Evolutionary conservation across 2,329 filamentous ascomycete species (phyloP).

Genomic region (Plenodomus lindquistii): DNA sequence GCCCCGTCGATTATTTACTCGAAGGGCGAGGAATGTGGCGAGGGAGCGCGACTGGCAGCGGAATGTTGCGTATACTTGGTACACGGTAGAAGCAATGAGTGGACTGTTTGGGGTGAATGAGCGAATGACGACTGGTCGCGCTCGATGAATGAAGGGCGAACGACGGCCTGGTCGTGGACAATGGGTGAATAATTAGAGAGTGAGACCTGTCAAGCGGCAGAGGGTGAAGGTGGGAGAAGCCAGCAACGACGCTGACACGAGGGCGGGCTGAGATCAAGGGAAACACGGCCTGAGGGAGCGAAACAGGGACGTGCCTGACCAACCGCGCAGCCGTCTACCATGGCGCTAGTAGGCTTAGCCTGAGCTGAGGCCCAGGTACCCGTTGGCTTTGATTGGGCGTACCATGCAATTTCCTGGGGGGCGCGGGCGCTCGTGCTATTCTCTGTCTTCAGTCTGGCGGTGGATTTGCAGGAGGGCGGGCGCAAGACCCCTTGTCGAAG

Average conservation of each 20-base stretch:
- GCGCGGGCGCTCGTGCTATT: constrained; percentile 28
- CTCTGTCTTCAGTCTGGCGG: constrained; percentile 15
- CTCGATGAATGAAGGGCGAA: constrained; percentile 44
- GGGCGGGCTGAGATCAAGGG: constrained; percentile 14
- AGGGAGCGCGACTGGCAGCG: constrained; percentile 16
- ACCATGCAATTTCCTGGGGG: constrained; percentile 31
- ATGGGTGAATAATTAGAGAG: constrained; percentile 18
- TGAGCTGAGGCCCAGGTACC: constrained; percentile 32
- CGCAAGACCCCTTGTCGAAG: constrained; percentile 24
- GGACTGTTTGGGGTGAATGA: constrained; percentile 35
- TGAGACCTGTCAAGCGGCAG: constrained; percentile 4
- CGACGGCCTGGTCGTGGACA: constrained; percentile 45
- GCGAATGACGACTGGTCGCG: constrained; percentile 40
- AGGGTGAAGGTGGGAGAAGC: constrained; percentile 20
- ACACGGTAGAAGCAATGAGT: constrained; percentile 38
- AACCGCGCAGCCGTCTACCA: constrained; percentile 28
- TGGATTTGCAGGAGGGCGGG: constrained; percentile 11
- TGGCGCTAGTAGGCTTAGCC: constrained; percentile 23
- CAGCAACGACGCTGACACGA: constrained; percentile 10
- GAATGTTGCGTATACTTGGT: constrained; percentile 28
- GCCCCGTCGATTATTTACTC: constrained; percentile 26
- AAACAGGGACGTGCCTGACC: constrained; percentile 28
- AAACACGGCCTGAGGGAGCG: constrained; percentile 25
- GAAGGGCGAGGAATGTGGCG: constrained; percentile 36
- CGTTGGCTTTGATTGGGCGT: constrained; percentile 26